Conservation (phyloP, 1,284 basidiomycete genomes). For the Naganishia liquefaciens region DNA sequence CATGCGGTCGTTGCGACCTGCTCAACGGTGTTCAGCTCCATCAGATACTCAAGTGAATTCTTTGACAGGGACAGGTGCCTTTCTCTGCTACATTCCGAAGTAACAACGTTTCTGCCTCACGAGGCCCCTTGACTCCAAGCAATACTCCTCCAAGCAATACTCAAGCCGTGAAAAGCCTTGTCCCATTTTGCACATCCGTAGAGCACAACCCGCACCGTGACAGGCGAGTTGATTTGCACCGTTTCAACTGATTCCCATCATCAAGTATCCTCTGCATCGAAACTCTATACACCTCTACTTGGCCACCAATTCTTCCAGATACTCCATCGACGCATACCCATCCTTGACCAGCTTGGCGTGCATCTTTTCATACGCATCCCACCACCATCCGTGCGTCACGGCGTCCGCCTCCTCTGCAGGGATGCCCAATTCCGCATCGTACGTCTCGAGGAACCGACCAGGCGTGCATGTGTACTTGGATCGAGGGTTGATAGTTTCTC, state of each 20-base stretch:
- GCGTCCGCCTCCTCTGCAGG: conserved; percentile 35
- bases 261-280: neutral
- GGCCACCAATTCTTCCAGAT: conserved; percentile 30
- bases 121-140: too few species aligned
- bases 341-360: conserved; percentile 38
- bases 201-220: too few species aligned
- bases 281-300: conserved; percentile 1
- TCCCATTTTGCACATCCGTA: too few species aligned
- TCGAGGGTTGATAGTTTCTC: conserved; percentile 43
- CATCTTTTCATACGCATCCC: conserved; percentile 51
- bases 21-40: neutral
- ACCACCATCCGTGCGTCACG: conserved; percentile 53
- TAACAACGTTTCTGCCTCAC: too few species aligned
- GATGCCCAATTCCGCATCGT: conserved; percentile 32
- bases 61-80: too few species aligned
- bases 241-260: too few species aligned
- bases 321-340: conserved; percentile 26
- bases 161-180: too few species aligned
- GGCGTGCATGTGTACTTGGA: conserved; percentile 31
- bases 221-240: too few species aligned
- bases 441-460: conserved; percentile 33
- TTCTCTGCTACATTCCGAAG: too few species aligned
- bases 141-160: too few species aligned
- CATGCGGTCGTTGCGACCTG: neutral
- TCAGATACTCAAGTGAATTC: too few species aligned